Base-by-base conservation (phyloP, 2,329 filamentous ascomycete genomes). In the Colletotrichum abscissum region DNA sequence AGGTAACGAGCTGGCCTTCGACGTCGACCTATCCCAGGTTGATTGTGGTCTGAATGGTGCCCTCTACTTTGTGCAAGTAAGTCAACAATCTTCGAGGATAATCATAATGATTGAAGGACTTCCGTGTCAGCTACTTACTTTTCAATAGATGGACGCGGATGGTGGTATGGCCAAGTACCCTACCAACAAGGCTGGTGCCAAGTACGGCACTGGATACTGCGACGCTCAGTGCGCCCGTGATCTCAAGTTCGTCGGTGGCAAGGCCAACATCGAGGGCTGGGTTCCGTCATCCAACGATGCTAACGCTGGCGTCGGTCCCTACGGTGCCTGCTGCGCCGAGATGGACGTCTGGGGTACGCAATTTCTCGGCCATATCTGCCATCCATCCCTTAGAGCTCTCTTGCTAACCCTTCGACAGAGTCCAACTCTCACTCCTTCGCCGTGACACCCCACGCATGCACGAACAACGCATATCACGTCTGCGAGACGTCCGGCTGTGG, bases 41-140 rank as follows among this genome's bases (percentile, higher is more conserved):
- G 88, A 79, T 46, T 93, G 92, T 76, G 92, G 92, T 67, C 81
- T 93, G 75, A 93, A 93, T n/a, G 90, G 90, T 71, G 91, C 91
- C 46, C 81, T 93, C 54, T 92, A 92, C 82, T 86, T 90, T 64
- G 85, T 88, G 28, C 82, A 86, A 28, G 42, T 63, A 5, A 35
- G 58, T 62, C 6, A 9, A n/a, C 3, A 1, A 19, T 16, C 75
- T 9, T n/a, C 81, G 85, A 74, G 19, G 11, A 22, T 4, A 5
- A 24, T 16, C 12, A 9, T 0, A 26, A 28, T 3, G 22, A 1
- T 55, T 4, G 11, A 55, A 24, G 28, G 24, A 4, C 22, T 6
- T 24, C 22, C 5, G 9, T 7, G 5, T 16, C 11, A 11, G 7
- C 5, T 38, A 26, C 60, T 63, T 9, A 38, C 14, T 5, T 22